Evolutionary conservation across 208 protist genomes (phyloP).

Genomic region (Leishmania braziliensis): DNA sequence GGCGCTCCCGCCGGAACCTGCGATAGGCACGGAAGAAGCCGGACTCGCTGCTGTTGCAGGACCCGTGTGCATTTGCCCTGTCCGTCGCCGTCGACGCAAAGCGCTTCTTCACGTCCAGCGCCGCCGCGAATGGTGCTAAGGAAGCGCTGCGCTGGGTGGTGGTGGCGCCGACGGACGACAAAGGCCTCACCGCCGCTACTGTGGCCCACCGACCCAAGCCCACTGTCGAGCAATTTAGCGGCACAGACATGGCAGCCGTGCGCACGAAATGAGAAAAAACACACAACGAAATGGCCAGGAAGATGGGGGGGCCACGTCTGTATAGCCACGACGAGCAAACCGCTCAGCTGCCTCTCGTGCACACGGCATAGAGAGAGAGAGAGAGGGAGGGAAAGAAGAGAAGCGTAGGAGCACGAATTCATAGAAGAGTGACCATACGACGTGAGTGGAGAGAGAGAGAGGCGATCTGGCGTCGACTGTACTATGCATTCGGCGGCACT

Average conservation of each 20-base stretch:
- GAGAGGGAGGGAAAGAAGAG: not conserved
- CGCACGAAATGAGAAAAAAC: not conserved
- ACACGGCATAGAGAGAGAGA: not conserved
- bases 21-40: constrained; percentile 21
- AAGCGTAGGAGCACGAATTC: not conserved
- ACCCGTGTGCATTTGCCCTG: not conserved
- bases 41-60: not conserved
- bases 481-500: too few species aligned
- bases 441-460: not conserved
- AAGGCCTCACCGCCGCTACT: not conserved
- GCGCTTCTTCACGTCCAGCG: not conserved
- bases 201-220: not conserved
- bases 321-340: not conserved
- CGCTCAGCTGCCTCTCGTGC: not conserved
- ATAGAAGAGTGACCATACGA: not conserved
- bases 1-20: constrained; percentile 9
- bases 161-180: not conserved
- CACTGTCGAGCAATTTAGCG: not conserved
- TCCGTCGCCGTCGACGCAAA: not conserved
- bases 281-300: not conserved
- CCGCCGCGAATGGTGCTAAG: not conserved
- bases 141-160: not conserved
- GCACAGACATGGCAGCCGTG: not conserved
- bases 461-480: too few species aligned
- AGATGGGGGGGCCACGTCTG: not conserved